These are phyloP conservation scores for Aspergillaceae sp. DNA, from an alignment of 2,329 filamentous ascomycete species.

Conservation along the genomic window DNA sequence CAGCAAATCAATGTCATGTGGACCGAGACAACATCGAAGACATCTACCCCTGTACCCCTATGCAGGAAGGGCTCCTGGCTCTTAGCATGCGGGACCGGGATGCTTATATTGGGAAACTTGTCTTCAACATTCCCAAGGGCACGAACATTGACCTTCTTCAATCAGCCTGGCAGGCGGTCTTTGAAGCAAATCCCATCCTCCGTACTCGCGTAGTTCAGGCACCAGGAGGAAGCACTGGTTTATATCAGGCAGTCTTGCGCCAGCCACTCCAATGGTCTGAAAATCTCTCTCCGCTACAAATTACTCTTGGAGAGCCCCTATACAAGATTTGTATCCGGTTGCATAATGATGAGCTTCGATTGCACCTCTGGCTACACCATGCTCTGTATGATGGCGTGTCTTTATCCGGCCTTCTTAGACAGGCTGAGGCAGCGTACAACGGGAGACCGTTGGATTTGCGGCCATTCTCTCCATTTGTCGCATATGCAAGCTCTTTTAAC, in stretches of 20 bases:
- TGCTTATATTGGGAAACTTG: constrained; percentile 30
- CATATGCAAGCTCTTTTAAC: background rate
- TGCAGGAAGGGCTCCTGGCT: constrained; percentile 28
- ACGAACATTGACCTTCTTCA: constrained; percentile 20
- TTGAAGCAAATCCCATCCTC: constrained; percentile 28
- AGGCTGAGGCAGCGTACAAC: background rate
- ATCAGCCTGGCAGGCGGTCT: constrained; percentile 23
- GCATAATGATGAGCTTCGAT: background rate
- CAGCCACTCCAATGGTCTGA: background rate
- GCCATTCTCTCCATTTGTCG: background rate
- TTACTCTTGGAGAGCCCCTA: background rate
- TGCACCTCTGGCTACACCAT: background rate
- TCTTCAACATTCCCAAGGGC: constrained; percentile 22
- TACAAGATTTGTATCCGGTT: background rate
- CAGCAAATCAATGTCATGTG: background rate
- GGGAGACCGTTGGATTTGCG: background rate
- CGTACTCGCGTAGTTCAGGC: constrained; percentile 27
- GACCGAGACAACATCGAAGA: constrained; percentile 11
- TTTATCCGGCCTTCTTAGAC: background rate
- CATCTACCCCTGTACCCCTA: constrained; percentile 19
- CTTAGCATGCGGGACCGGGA: constrained; percentile 28
- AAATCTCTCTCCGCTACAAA: background rate
- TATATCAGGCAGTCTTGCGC: background rate
- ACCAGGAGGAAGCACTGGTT: background rate
- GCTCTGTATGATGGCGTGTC: background rate